Conservation (phyloP, 148 eudicot species). For the Dianthus caryophyllus region DNA sequence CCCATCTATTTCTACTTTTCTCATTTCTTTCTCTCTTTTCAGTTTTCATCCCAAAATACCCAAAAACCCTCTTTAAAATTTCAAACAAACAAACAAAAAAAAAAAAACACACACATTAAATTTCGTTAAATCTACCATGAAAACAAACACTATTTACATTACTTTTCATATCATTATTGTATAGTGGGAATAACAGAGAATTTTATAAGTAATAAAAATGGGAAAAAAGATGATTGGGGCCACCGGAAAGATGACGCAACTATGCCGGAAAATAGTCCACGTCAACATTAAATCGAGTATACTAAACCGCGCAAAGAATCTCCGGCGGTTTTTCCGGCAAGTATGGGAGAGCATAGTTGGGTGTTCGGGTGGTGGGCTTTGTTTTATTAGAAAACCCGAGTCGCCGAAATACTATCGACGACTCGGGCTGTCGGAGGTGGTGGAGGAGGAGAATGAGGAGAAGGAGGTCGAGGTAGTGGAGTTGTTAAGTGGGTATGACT, state of each 20-base stretch:
- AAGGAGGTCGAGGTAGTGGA: conserved; percentile 24
- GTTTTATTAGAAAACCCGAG: conserved; percentile 16
- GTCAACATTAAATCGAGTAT: conserved; percentile 38
- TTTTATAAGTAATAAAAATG: too few species aligned
- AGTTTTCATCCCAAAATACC: too few species aligned
- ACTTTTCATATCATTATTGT: too few species aligned
- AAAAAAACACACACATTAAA: too few species aligned
- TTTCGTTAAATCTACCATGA: too few species aligned
- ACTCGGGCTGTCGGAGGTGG: conserved; percentile 22
- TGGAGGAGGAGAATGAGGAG: conserved; percentile 22
- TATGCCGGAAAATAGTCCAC: conserved; percentile 53
- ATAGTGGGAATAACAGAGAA: too few species aligned
- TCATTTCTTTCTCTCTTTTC: too few species aligned
- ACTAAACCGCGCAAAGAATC: conserved; percentile 27
- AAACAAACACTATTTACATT: too few species aligned
- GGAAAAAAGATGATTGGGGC: conserved; percentile 29
- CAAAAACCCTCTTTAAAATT: too few species aligned
- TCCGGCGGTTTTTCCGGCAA: conserved; percentile 46
- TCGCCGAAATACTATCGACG: conserved; percentile 31
- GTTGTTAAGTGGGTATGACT: conserved; percentile 38
- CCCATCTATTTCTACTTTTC: too few species aligned
- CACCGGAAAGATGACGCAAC: conserved; percentile 59
- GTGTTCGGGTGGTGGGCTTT: conserved; percentile 34
- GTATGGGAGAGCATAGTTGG: conserved; percentile 52
- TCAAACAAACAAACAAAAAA: too few species aligned